Conservation (phyloP, 164 flowering plant species). For the Echeveria elegans region DNA sequence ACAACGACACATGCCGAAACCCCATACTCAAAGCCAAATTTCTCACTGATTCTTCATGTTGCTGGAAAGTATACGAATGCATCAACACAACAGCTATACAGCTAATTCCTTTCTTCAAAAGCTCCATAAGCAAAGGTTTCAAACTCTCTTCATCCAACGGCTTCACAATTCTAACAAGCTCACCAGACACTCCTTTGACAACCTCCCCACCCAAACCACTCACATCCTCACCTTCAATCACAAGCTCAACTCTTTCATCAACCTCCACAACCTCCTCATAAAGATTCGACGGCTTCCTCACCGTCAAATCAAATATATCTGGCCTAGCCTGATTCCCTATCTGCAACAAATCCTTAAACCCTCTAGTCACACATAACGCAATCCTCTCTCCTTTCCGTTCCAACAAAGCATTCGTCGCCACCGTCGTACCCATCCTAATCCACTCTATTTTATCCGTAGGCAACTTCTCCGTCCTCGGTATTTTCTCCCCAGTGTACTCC, state of each 20-base stretch:
- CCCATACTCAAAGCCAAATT: constrained; percentile 71
- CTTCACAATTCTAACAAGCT: constrained; percentile 62
- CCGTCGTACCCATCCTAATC: constrained; percentile 98
- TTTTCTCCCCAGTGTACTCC: constrained; percentile 63
- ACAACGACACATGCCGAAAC: constrained; percentile 80
- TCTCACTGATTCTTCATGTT: constrained; percentile 65
- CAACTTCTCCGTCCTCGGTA: constrained; percentile 58
- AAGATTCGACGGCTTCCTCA: constrained; percentile 71
- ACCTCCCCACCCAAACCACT: constrained; percentile 16
- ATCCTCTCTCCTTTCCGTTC: constrained; percentile 94
- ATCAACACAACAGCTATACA: constrained; percentile 85
- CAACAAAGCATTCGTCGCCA: constrained; percentile 91
- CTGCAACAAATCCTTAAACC: constrained; percentile 83
- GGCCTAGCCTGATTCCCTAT: constrained; percentile 99
- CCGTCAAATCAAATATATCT: constrained; percentile 83
- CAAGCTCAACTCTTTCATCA: constrained; percentile 84
- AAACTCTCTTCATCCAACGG: constrained; percentile 55
- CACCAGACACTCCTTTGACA: constrained; percentile 76
- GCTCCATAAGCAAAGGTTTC: constrained; percentile 41
- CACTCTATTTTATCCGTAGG: constrained; percentile 92
- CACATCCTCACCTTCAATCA: constrained; percentile 28
- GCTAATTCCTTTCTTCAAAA: constrained; percentile 63
- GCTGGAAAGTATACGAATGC: constrained; percentile 91
- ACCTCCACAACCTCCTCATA: constrained; percentile 87
- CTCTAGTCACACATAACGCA: constrained; percentile 85